A percentile compares a stretch with the other conserved stretches of the same genome.
These are phyloP conservation scores for Nemania sp. DNA, from an alignment of 2,329 filamentous ascomycete species.

Conservation along the genomic window DNA sequence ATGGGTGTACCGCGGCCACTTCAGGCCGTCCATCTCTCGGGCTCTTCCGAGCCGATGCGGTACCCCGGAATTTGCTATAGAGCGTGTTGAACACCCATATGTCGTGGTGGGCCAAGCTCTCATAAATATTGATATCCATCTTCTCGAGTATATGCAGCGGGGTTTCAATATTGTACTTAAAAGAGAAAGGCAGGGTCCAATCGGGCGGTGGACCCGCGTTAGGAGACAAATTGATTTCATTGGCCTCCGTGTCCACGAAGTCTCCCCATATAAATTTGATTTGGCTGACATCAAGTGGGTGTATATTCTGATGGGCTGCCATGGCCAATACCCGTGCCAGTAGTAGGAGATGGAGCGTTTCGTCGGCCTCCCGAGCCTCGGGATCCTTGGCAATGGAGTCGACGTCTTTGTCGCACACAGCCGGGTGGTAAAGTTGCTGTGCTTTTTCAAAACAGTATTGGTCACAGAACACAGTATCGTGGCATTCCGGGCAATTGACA, in stretches of 20 bases:
- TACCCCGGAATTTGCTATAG: conserved; percentile 90
- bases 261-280: conserved; percentile 73
- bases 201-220: conserved; percentile 60
- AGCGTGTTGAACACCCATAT: conserved; percentile 88
- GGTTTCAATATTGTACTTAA: conserved; percentile 72
- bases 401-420: conserved; percentile 67
- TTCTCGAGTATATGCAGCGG: conserved; percentile 80
- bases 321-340: conserved; percentile 66
- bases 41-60: conserved; percentile 82
- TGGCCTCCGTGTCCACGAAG: conserved; percentile 57
- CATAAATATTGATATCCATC: conserved; percentile 80
- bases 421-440: conserved; percentile 63
- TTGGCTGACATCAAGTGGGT: conserved; percentile 66
- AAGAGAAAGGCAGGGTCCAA: conserved; percentile 77
- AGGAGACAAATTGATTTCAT: conserved; percentile 58
- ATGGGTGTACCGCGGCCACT: conserved; percentile 88
- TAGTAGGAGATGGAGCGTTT: conserved; percentile 65
- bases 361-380: conserved; percentile 60
- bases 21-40: conserved; percentile 80
- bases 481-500: conserved; percentile 62
- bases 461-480: conserved; percentile 69
- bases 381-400: conserved; percentile 68
- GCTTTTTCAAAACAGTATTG: conserved; percentile 61
- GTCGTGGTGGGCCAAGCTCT: conserved; percentile 61
- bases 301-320: conserved; percentile 60